Evolutionary conservation across 805 yeast species (phyloP).

Genomic region (Pachysolen tannophilus): DNA sequence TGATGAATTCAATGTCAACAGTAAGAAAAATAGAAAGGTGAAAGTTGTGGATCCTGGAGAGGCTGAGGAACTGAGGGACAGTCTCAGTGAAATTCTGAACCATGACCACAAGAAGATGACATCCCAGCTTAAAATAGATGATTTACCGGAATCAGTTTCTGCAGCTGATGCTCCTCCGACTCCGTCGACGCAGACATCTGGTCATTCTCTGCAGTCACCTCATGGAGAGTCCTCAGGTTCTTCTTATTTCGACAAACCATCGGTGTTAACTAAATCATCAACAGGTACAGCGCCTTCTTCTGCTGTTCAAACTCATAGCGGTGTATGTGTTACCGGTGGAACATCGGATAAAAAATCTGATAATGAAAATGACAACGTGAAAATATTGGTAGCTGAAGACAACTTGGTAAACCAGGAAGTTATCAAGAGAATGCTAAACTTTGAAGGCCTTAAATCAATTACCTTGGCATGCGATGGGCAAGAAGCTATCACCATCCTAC

Average conservation of each 20-base stretch:
- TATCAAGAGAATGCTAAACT: slow-evolving; percentile 73
- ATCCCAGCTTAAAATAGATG: neutral
- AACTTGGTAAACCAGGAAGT: slow-evolving; percentile 93
- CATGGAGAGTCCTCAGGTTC: slow-evolving; percentile 13
- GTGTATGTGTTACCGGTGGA: neutral
- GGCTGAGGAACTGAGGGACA: neutral
- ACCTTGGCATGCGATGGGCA: slow-evolving; percentile 84
- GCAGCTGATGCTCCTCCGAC: neutral
- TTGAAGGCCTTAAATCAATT: slow-evolving; percentile 72
- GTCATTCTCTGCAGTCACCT: slow-evolving; percentile 6
- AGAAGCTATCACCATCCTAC: slow-evolving; percentile 71
- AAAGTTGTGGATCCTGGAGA: slow-evolving; percentile 23
- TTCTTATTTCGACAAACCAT: slow-evolving; percentile 31
- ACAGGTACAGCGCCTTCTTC: slow-evolving; percentile 40
- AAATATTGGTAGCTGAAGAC: slow-evolving; percentile 85
- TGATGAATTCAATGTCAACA: slow-evolving; percentile 57
- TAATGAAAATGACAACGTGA: neutral
- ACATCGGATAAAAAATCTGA: neutral
- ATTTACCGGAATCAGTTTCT: neutral
- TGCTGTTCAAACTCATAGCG: neutral
- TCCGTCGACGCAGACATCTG: neutral
- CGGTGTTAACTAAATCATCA: slow-evolving; percentile 34
- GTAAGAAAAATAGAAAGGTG: slow-evolving; percentile 44
- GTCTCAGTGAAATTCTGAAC: neutral
- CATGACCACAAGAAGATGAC: neutral